These are phyloP conservation scores for Cyberlindnera xylosilytica DNA, from an alignment of 805 yeast species.

Conservation along the genomic window DNA sequence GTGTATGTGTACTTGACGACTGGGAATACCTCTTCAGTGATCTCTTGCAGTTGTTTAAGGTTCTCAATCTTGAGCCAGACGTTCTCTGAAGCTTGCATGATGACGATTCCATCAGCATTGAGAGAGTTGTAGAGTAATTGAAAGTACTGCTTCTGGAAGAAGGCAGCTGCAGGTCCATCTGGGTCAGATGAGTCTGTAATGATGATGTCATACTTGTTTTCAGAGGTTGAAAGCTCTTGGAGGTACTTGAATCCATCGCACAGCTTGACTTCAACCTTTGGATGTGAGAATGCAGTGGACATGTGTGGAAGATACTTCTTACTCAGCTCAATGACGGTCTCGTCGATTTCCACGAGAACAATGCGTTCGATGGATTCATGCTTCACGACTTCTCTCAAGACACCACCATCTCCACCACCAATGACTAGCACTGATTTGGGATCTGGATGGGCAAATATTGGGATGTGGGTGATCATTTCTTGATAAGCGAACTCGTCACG, in stretches of 20 bases:
- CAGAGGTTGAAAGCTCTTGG: constrained; percentile 36
- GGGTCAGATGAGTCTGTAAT: constrained; percentile 94
- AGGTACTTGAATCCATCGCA: constrained; percentile 84
- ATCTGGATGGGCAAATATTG: constrained; percentile 69
- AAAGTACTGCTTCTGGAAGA: constrained; percentile 78
- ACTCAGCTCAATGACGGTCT: constrained; percentile 69
- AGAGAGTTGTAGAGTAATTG: constrained; percentile 62
- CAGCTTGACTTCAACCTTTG: constrained; percentile 62
- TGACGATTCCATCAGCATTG: constrained; percentile 61
- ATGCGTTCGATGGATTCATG: constrained; percentile 62
- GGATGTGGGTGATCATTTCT: constrained; percentile 84
- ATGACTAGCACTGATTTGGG: constrained; percentile 81
- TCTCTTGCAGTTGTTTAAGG: constrained; percentile 43
- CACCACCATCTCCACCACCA: constrained; percentile 98
- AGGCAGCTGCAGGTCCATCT: constrained; percentile 91
- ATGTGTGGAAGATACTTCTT: constrained; percentile 72
- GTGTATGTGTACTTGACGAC: constrained; percentile 69
- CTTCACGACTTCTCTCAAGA: constrained; percentile 81
- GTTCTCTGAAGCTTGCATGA: constrained; percentile 68
- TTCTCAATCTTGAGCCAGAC: constrained; percentile 68
- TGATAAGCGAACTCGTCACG: constrained; percentile 93
- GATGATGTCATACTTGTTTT: constrained; percentile 68
- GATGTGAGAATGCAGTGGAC: constrained; percentile 64
- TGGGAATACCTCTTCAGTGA: constrained; percentile 54
- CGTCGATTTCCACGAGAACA: constrained; percentile 86